Evolutionary conservation across 2,329 filamentous ascomycete genomes (phyloP), one percentile per base, ranked within the genome.

Genomic region (Rhynchosporium agropyri): DNA sequence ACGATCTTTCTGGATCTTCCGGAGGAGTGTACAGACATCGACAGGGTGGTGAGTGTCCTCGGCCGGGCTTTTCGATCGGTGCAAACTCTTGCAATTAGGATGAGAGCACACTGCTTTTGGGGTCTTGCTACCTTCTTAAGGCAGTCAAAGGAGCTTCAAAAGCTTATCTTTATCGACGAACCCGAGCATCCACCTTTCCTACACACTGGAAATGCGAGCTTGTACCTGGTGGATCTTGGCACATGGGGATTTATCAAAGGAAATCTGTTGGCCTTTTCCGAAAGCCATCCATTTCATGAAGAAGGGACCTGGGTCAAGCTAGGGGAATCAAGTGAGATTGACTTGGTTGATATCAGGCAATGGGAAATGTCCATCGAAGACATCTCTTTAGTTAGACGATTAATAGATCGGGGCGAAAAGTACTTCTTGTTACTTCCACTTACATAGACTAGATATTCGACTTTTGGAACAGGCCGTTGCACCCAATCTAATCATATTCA

Each of bases 371-470:
- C 58, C 28, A 20, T 54, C 48, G 42, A 61, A 38, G 55, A 53
- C 6, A 61, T 61, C 55, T 61, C 58, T 46, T 55, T 53, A 40
- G 40, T 61, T 53, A 61, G 42, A 50, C 36, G 50, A 42, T 46
- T 61, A 48, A 61, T 54, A 43, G 43, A 55, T 10, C 50, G 49
- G 28, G 50, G 50, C 33, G 49, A 61, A 28, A 54, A 50, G 50
- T 61, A 55, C 49, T 55, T 53, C 48, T 55, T 61, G 28, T 61
- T 61, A 40, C 58, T 61, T 36, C 50, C 50, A 38, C 48, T 61
- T 51, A 49, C 15, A 43, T 43, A 36, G 33, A 36, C 15, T 43
- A 43, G 42, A 43, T 13, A 13, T 43, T 43, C 12, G 42, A 43
- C 42, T 43, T 43, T 43, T 43, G 42, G 15, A 43, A 36, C 33